Evolutionary conservation across 306 rosid genomes (phyloP), one percentile per base, ranked within the genome.

Genomic region (Biancaea sappan): DNA sequence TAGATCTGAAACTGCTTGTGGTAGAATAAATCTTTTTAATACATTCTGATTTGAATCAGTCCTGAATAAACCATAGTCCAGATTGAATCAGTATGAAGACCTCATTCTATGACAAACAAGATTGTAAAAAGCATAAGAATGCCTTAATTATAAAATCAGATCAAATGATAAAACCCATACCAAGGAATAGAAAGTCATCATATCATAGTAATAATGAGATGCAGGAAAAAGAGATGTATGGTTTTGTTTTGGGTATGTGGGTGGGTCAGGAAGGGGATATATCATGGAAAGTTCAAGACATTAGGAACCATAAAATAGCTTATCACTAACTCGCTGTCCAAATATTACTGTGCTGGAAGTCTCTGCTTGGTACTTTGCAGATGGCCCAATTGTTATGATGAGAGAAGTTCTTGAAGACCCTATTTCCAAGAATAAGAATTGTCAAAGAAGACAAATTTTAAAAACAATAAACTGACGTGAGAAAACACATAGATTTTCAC

Each of bases 331-430:
- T 77, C 91, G 80, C 73, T 89, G 94, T 48, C 91, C 94, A 74
- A 89, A 89, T 85, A 84, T 80, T 76, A 89, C 80, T 8, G 91
- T 86, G 83, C 94, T 80, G 73, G 85, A 83, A 61, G 94, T 86
- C 80, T 89, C 91, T 5, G 82, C 84, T 57, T 78, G 77, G 66
- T 80, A 78, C 51, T 83, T 60, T 56, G 88, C 81, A 64, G 94
- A 89, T 37, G 89, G 89, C 54, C 94, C 91, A 61, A 89, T 89
- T 11, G 88, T 84, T 81, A 85, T 63, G 48, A 89, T 79, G 73
- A 89, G 91, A 31, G 94, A 89, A 84, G 94, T 86, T 80, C 94
- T 89, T 18, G 94, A 88, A 70, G 94, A 82, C 58, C 94, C 94
- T 89, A 50, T 72, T 76, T 57, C 26, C 64, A 31, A 35, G 28